Evolutionary conservation across 257 asterid species (phyloP).

Genomic region (Lavandula angustifolia): DNA sequence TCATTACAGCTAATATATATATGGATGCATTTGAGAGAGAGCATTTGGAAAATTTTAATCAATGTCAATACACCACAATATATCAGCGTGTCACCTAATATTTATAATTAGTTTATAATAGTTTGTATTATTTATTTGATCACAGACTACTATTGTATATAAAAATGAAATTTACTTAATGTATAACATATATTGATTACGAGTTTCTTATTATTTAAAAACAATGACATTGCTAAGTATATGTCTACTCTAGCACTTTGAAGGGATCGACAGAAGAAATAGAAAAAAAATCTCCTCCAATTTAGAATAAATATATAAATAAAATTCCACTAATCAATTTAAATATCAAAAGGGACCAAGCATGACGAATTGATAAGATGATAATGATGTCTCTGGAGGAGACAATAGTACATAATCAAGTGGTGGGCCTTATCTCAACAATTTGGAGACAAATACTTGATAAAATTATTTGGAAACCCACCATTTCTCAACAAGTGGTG

Average conservation of each 20-base stretch:
- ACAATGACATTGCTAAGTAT: background rate
- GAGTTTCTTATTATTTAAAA: too few relatives aligned
- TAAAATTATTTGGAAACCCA: slow-evolving; percentile 16
- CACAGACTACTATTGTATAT: too few relatives aligned
- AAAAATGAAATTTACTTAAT: too few relatives aligned
- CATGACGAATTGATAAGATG: slow-evolving; percentile 28
- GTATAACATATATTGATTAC: too few relatives aligned
- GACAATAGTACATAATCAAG: slow-evolving; percentile 34
- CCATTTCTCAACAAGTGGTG: too few relatives aligned
- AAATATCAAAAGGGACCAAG: slow-evolving; percentile 22
- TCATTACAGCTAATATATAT: slow-evolving; percentile 23
- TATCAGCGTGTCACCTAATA: too few relatives aligned
- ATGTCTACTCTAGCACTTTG: background rate
- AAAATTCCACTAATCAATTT: background rate
- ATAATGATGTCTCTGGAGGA: slow-evolving; percentile 31
- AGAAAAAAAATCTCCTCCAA: too few relatives aligned
- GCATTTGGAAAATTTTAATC: background rate
- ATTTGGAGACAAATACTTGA: slow-evolving; percentile 25
- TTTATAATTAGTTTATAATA: too few relatives aligned
- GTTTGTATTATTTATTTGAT: too few relatives aligned
- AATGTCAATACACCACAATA: background rate
- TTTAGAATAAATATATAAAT: too few relatives aligned
- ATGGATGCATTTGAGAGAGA: background rate
- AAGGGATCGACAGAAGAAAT: background rate
- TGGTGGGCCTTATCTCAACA: slow-evolving; percentile 35